Evolutionary conservation across 345 rosid genomes (phyloP).

Genomic region (Lumnitzera racemosa): DNA sequence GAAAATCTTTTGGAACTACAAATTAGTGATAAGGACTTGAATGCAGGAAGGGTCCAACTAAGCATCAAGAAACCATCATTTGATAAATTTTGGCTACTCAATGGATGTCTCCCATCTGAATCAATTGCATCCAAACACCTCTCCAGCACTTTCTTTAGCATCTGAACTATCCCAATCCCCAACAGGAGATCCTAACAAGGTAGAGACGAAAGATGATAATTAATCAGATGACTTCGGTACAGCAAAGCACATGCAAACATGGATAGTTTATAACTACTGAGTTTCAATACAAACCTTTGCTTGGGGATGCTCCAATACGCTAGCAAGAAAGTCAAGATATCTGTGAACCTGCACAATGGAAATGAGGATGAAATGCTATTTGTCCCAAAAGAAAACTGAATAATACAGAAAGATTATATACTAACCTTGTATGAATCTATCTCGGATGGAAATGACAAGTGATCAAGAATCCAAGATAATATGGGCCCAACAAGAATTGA

Average conservation of each 20-base stretch:
- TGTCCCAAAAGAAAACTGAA: conserved; percentile 11
- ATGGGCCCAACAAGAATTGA: conserved; percentile 65
- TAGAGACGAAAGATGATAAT: background rate
- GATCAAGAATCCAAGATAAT: conserved; percentile 49
- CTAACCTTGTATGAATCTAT: conserved; percentile 71
- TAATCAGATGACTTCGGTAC: background rate
- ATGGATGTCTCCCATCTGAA: conserved; percentile 38
- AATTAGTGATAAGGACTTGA: conserved; percentile 59
- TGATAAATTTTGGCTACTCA: conserved; percentile 36
- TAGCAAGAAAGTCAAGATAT: conserved; percentile 66
- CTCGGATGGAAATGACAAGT: conserved; percentile 36
- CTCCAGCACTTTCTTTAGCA: conserved; percentile 51
- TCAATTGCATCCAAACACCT: conserved; percentile 52
- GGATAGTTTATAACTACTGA: background rate
- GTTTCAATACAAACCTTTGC: conserved; percentile 50
- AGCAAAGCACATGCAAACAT: too few relatives aligned
- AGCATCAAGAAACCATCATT: conserved; percentile 29
- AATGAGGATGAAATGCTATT: background rate
- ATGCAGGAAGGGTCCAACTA: conserved; percentile 74
- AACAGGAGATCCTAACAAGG: conserved; percentile 52
- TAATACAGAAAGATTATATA: background rate
- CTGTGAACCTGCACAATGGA: conserved; percentile 44
- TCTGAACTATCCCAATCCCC: conserved; percentile 53
- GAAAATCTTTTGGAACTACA: conserved; percentile 38
- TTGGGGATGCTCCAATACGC: conserved; percentile 81